phyloP scores from a whole-genome alignment of 2,329 filamentous ascomycete genomes.

The Xylariales sp. region DNA sequence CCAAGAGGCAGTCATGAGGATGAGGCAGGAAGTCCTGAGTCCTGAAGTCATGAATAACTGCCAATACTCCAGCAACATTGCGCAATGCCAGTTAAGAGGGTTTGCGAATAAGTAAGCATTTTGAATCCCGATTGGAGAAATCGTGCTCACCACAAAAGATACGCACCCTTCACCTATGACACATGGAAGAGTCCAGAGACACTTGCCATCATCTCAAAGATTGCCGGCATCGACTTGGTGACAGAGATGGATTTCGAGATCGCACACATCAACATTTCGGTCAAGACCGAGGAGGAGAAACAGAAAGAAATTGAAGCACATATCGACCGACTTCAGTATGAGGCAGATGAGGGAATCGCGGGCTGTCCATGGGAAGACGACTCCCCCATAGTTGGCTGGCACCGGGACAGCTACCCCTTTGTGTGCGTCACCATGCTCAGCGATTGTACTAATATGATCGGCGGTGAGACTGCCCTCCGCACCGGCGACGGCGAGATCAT shows the following conservation, averaged over 20 bases:
- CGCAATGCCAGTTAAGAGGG: constrained; percentile 38
- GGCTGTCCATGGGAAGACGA: constrained; percentile 37
- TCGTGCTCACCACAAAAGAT: constrained; percentile 33
- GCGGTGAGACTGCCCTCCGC: constrained; percentile 59
- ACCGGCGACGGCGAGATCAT: constrained; percentile 48
- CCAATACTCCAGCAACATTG: constrained; percentile 54
- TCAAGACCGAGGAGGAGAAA: constrained; percentile 44
- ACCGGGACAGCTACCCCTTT: constrained; percentile 62
- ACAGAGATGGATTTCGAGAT: constrained; percentile 52
- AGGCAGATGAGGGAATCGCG: constrained; percentile 24
- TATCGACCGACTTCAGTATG: constrained; percentile 25
- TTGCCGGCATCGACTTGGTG: constrained; percentile 51
- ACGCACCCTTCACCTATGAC: constrained; percentile 60
- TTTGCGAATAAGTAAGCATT: constrained; percentile 40
- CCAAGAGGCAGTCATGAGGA: constrained; percentile 53
- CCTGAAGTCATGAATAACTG: constrained; percentile 52
- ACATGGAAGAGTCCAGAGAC: constrained; percentile 39
- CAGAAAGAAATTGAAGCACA: constrained; percentile 35
- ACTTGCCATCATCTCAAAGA: constrained; percentile 41
- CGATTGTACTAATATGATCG: constrained; percentile 58
- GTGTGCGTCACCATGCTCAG: constrained; percentile 67
- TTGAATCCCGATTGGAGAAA: not conserved
- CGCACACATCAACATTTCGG: constrained; percentile 49
- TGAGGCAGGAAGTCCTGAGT: constrained; percentile 58
- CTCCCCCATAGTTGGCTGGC: constrained; percentile 57